These are phyloP conservation scores for Fusarium sp. DNA, from an alignment of 2,329 filamentous ascomycete genomes.

Conservation along the genomic window DNA sequence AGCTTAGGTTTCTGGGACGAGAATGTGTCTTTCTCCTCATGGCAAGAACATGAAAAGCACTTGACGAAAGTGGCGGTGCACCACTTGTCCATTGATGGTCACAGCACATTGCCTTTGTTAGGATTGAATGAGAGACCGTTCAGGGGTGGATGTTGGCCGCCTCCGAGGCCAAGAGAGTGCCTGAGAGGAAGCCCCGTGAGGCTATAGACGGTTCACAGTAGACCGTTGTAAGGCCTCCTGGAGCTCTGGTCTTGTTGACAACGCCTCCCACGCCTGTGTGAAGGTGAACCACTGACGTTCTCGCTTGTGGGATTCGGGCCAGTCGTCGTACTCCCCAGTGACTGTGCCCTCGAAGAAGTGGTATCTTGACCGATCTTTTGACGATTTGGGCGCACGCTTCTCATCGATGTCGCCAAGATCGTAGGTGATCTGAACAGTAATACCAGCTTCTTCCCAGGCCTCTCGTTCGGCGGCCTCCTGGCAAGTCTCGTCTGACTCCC, in stretches of 20 bases:
- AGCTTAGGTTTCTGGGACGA: constrained; percentile 9
- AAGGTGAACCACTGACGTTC: constrained; percentile 92
- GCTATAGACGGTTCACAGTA: constrained; percentile 68
- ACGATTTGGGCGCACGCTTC: constrained; percentile 81
- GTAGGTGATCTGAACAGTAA: constrained; percentile 84
- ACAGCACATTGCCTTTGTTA: not conserved
- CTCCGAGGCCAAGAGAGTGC: constrained; percentile 1
- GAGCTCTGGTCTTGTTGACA: constrained; percentile 86
- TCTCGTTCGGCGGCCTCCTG: constrained; percentile 88
- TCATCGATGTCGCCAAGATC: constrained; percentile 91
- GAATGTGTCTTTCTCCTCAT: constrained; percentile 32
- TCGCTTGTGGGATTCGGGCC: constrained; percentile 95
- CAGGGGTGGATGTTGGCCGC: not conserved
- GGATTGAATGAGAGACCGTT: not conserved
- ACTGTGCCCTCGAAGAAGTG: constrained; percentile 92
- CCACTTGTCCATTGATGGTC: not conserved
- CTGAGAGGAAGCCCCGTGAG: constrained; percentile 13
- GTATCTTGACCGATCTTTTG: constrained; percentile 74
- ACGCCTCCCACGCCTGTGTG: constrained; percentile 80
- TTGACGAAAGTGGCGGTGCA: not conserved
- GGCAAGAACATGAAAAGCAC: constrained; percentile 3
- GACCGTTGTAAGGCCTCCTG: constrained; percentile 88
- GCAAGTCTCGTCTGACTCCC: constrained; percentile 94
- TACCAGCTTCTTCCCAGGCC: constrained; percentile 98
- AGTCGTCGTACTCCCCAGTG: constrained; percentile 83